These are phyloP conservation scores for Alliaria petiolata DNA, from an alignment of 345 rosid species.

Conservation along the genomic window DNA sequence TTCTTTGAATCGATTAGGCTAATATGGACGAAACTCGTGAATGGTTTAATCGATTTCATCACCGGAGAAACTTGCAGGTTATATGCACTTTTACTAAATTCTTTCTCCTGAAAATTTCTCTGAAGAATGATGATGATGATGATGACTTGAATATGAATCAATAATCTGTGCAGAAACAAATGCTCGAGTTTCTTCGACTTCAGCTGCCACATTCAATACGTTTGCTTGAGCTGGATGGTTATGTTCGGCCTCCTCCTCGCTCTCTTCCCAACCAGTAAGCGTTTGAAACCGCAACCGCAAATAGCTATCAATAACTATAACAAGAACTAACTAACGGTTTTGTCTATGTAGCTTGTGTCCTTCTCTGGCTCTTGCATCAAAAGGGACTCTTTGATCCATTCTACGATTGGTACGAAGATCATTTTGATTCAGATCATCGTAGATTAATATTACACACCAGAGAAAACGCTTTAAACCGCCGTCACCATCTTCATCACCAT, in stretches of 20 bases:
- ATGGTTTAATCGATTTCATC: conserved; percentile 65
- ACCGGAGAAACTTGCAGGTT: conserved; percentile 89
- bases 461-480: conserved; percentile 10
- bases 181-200: conserved; percentile 83
- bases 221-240: conserved; percentile 87
- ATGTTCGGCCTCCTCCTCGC: conserved; percentile 73
- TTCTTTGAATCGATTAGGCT: conserved; percentile 61
- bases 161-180: conserved; percentile 48
- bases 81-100: neutral
- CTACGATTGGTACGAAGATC: conserved; percentile 85
- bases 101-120: neutral
- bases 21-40: conserved; percentile 55
- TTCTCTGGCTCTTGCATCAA: conserved; percentile 83
- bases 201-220: conserved; percentile 83
- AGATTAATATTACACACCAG: conserved; percentile 1
- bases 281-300: neutral
- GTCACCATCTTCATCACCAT: conserved; percentile 17
- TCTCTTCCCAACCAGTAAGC: conserved; percentile 66
- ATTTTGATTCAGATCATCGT: conserved; percentile 25
- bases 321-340: neutral
- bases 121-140: neutral
- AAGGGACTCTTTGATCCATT: conserved; percentile 82
- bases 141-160: neutral
- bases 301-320: neutral
- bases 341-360: conserved; percentile 50